Evolutionary conservation across 1,284 basidiomycete genomes (phyloP), one percentile per base, ranked within the genome.

Genomic region (Ustilago xerochloae): DNA sequence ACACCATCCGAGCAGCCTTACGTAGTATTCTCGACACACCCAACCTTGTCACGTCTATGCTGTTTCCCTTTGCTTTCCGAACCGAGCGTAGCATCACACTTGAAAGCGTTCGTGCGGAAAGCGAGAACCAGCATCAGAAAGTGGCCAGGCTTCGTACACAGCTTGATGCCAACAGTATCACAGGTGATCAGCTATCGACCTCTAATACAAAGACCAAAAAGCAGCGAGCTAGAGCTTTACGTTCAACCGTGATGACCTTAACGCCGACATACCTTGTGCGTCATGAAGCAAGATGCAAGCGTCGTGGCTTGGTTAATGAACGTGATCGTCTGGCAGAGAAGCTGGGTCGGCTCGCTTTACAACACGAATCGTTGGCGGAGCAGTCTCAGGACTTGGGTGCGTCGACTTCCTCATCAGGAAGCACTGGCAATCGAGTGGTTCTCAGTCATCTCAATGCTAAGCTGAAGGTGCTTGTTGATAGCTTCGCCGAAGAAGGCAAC

Each of bases 231-330:
- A 68, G 56, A 26, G 49, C 62, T 8, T 29, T 74, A 35, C 71
- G 71, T 33, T 65, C 71, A 3, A 56, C 66, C 0, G 46, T 74
- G 50, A 41, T 67, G 30, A 64, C 54, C 1, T 24, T 77, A 16
- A 65, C 70, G 2, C 75, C 75, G 16, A 62, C 63, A 8, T 67
- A 75, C 36, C 60, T 80, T 6, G 68, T 63, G 1, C 50, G 67
- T 12, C 79, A 80, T 43, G 79, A 80, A 52, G 79, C 78, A 1
- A 62, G 56, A n/a, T 62, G 63, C 47, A 80, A 80, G 55, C 72
- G 75, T 16, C 38, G 63, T 4, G 72, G 68, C 1, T 48, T 78
- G 15, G 35, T 70, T 20, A 62, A 67, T 28, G 69, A 75, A 51
- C 60, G 78, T 1, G 61, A 79, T 43, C 63, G 47, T 5, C 18